Evolutionary conservation across 441 rosid genomes (phyloP).

Genomic region (Gossypium gossypioides): DNA sequence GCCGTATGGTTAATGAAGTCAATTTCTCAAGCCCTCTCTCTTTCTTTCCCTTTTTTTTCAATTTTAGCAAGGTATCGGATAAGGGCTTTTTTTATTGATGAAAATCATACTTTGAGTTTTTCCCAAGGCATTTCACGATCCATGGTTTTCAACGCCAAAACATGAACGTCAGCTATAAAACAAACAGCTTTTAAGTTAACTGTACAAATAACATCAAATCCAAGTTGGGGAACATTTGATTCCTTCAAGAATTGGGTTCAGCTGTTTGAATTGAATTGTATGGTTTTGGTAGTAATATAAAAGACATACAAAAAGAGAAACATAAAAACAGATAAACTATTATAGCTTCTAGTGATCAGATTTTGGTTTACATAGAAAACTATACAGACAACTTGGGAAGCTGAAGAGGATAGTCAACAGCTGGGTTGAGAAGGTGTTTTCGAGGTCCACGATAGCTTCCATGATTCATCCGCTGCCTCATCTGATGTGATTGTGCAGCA

Average conservation of each 20-base stretch:
- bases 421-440: slow-evolving; percentile 31
- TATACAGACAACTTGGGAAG: slow-evolving; percentile 35
- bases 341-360: background rate
- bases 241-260: background rate
- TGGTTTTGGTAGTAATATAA: background rate
- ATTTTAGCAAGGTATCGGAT: background rate
- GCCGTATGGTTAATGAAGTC: background rate
- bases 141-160: background rate
- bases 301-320: background rate
- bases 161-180: background rate
- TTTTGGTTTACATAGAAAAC: background rate
- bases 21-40: background rate
- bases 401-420: slow-evolving; percentile 21
- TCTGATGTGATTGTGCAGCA: background rate
- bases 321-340: background rate
- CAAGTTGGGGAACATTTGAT: background rate
- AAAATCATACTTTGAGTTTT: background rate
- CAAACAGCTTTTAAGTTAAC: background rate
- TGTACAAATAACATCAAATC: background rate
- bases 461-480: slow-evolving; percentile 28
- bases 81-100: background rate
- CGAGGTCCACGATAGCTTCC: slow-evolving; percentile 41
- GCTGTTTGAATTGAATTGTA: background rate
- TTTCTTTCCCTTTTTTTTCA: background rate
- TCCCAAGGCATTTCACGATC: background rate